Base-by-base conservation (phyloP, 2,329 filamentous ascomycete genomes). In the Myrmaecium sp. region DNA sequence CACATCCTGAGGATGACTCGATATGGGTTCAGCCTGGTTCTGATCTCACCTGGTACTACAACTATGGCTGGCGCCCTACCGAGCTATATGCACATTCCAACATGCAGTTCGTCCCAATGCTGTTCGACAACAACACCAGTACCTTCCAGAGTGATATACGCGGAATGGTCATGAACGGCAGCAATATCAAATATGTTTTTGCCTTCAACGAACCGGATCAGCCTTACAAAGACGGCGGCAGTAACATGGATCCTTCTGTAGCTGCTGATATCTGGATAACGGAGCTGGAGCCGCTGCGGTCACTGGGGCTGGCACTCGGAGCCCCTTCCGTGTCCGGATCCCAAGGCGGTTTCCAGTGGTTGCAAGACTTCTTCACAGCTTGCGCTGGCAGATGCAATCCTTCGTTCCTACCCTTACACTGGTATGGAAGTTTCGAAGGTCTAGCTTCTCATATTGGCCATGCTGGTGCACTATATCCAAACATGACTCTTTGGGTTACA, bases 11-110 rank as follows among this genome's bases (percentile, higher is more conserved):
- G 10, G 79, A 86, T 51, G 69, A 81, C 52, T 46, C 59, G 24
- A 58, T 76, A 39, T 84, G 77, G 74, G 54, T 7, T 25, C 46
- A 57, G 23, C 18, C 21, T n/a, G n/a, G n/a, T 18, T 67, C 64
- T n/a, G 65, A 70, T 21, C 52, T 86, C 29, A 75, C 70, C 3
- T 89, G 80, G 80, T 89, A 89, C 59, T 89, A 86, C 63, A 86
- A 84, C 57, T 89, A 84, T 50, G 51, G 54, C 14, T 43, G 58
- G 11, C 44, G 49, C 3, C 76, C 78, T 1, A 67, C 71, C 0
- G 34, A 59, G 0, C 54, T 54, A 21, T 74, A 63, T 42, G 11
- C 20, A 22, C 21, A 34, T 29, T n/a, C 31, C 5, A 12, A 25
- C 14, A 67, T 86, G 38, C 63, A 79, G 46, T 89, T 81, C 48